Conservation (phyloP, 768 basidiomycete genomes). For the Lactifluus volemus region DNA sequence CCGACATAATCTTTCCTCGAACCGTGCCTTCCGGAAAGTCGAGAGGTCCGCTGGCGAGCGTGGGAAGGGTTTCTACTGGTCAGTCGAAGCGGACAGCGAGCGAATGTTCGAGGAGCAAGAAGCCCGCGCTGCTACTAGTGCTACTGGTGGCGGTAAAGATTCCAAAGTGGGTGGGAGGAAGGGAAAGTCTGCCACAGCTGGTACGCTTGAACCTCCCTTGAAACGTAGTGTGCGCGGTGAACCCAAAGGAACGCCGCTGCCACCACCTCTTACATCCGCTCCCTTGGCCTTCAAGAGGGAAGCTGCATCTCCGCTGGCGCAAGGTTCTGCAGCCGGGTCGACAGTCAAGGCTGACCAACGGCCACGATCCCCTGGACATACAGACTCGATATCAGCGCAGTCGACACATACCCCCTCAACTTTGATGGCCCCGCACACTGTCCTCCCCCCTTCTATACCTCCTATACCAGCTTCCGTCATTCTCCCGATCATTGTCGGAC, state of each 20-base stretch:
- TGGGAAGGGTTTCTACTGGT: slow-evolving; percentile 93
- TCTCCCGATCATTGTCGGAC: slow-evolving; percentile 70
- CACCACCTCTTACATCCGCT: slow-evolving; percentile 60
- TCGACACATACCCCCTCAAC: slow-evolving; percentile 19
- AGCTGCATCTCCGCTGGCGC: slow-evolving; percentile 2
- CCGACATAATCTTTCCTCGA: slow-evolving; percentile 90
- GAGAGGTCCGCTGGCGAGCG: slow-evolving; percentile 78
- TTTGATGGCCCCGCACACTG: slow-evolving; percentile 6
- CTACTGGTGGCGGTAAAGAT: slow-evolving; percentile 30
- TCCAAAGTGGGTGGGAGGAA: slow-evolving; percentile 44
- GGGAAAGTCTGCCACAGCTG: slow-evolving; percentile 36
- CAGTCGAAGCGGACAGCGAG: slow-evolving; percentile 67
- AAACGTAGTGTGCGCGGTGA: slow-evolving; percentile 66
- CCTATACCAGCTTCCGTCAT: slow-evolving; percentile 40
- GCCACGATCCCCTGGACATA: slow-evolving; percentile 20
- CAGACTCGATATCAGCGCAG: background rate
- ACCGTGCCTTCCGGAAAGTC: slow-evolving; percentile 85
- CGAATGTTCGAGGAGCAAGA: slow-evolving; percentile 67
- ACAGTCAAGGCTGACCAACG: slow-evolving; percentile 23
- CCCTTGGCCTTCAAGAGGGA: slow-evolving; percentile 46
- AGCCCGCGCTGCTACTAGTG: slow-evolving; percentile 30
- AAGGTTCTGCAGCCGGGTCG: slow-evolving; percentile 10
- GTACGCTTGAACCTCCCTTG: slow-evolving; percentile 49
- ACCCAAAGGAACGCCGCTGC: slow-evolving; percentile 44
- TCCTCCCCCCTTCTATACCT: slow-evolving; percentile 15